A percentile compares a stretch with the other conserved stretches of the same genome.
These are phyloP conservation scores for Diaporthe longicolla DNA, from an alignment of 2,329 filamentous ascomycete species.

Conservation along the genomic window DNA sequence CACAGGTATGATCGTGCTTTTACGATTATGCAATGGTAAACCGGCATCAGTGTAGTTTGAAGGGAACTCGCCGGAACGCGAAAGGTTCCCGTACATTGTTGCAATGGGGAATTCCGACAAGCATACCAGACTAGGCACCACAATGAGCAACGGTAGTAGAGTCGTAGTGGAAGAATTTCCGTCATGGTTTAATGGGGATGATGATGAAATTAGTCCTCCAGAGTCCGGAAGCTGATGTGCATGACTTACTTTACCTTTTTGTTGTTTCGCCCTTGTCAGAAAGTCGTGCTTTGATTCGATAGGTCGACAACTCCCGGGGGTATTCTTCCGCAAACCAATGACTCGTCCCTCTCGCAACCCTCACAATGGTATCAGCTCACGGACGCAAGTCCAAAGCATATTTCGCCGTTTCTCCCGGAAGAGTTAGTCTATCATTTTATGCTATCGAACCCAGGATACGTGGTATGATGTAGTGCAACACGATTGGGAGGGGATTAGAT, in stretches of 20 bases:
- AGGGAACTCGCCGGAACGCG: slow-evolving; percentile 4
- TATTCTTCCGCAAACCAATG: not conserved
- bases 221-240: not conserved
- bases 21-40: not conserved
- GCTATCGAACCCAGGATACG: not conserved
- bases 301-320: not conserved
- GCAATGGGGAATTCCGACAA: not conserved
- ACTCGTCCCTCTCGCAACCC: not conserved
- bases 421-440: not conserved
- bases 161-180: not conserved
- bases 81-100: slow-evolving; percentile 15
- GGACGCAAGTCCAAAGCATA: not conserved
- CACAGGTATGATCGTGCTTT: slow-evolving; percentile 8
- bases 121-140: not conserved
- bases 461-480: too few species aligned
- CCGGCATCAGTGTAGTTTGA: slow-evolving; percentile 3
- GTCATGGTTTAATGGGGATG: not conserved
- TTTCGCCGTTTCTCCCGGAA: not conserved
- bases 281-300: not conserved
- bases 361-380: not conserved
- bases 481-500: not conserved
- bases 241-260: not conserved
- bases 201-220: too few species aligned
- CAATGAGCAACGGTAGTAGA: not conserved
- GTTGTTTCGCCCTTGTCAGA: not conserved